A percentile compares a stretch with the other conserved stretches of the same genome.
Conservation (phyloP, 1,139 yeast genomes). For the Nakaseomyces glabratus region DNA sequence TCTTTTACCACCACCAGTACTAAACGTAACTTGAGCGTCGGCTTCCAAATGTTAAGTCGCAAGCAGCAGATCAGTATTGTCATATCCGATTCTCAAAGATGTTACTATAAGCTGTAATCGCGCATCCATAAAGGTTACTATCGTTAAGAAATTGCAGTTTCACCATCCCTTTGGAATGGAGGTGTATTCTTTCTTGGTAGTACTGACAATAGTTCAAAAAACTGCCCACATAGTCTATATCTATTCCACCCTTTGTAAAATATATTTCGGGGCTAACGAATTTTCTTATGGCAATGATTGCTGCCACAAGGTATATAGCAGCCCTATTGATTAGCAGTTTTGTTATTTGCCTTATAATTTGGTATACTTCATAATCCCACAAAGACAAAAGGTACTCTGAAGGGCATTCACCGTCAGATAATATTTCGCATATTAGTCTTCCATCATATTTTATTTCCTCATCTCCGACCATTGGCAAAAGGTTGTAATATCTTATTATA, state of each 20-base stretch:
- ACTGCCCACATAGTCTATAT: conserved; percentile 31
- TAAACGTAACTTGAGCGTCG: too few relatives aligned
- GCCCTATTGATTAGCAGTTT: conserved; percentile 22
- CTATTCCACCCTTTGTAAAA: conserved; percentile 6
- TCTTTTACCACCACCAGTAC: too few relatives aligned
- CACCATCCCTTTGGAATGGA: conserved; percentile 15
- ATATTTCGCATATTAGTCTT: conserved; percentile 17
- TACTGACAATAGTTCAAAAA: conserved; percentile 24
- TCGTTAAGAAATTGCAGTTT: conserved; percentile 20
- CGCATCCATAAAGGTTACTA: conserved; percentile 30
- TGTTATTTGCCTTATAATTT: conserved; percentile 10
- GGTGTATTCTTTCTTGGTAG: conserved; percentile 20
- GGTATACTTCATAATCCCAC: conserved; percentile 7
- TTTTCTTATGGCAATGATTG: conserved; percentile 20
- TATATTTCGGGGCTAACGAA: conserved; percentile 2
- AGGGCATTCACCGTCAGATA: neutral
- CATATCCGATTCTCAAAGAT: too few relatives aligned
- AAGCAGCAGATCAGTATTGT: too few relatives aligned
- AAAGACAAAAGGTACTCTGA: neutral
- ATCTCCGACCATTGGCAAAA: conserved; percentile 8
- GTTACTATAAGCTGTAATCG: conserved; percentile 17
- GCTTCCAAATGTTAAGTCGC: too few relatives aligned
- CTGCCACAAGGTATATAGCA: conserved; percentile 19
- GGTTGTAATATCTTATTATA: conserved; percentile 13
- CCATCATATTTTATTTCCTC: conserved; percentile 20